These are phyloP conservation scores for Pseudogymnoascus sp. DNA, from an alignment of 2,329 filamentous ascomycete genomes.

Conservation along the genomic window DNA sequence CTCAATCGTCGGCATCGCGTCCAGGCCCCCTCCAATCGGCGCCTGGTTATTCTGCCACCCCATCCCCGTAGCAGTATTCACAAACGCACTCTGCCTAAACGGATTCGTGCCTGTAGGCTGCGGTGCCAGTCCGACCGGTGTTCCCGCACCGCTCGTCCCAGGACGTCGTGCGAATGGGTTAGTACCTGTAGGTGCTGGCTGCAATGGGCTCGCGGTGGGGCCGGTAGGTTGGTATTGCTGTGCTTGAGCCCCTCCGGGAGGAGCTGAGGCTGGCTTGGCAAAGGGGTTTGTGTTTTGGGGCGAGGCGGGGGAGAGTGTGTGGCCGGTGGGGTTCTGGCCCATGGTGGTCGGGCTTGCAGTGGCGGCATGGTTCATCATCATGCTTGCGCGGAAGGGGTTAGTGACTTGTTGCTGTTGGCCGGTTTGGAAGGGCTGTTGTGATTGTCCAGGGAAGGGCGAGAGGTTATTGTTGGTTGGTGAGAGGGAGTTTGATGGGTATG, in stretches of 20 bases:
- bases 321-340: conserved; percentile 27
- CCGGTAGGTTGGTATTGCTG: conserved; percentile 30
- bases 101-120: conserved; percentile 90
- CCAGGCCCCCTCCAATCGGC: conserved; percentile 71
- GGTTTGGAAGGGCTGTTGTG: conserved; percentile 31
- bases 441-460: conserved; percentile 34
- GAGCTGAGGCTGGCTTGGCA: conserved; percentile 49
- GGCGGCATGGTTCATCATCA: conserved; percentile 55
- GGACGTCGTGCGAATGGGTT: conserved; percentile 59
- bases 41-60: conserved; percentile 79
- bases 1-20: conserved; percentile 68
- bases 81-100: conserved; percentile 83
- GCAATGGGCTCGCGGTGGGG: conserved; percentile 40
- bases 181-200: conserved; percentile 56
- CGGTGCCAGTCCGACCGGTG: conserved; percentile 47
- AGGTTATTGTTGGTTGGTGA: conserved; percentile 47
- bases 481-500: conserved; percentile 45
- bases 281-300: conserved; percentile 82
- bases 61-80: conserved; percentile 79
- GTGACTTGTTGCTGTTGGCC: conserved; percentile 53
- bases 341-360: conserved; percentile 28
- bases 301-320: conserved; percentile 34
- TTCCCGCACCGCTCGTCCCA: conserved; percentile 21
- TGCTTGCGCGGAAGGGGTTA: conserved; percentile 91
- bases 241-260: conserved; percentile 23